Conservation (phyloP, 495 filamentous ascomycete species). For the Aspergillus haitiensis region DNA sequence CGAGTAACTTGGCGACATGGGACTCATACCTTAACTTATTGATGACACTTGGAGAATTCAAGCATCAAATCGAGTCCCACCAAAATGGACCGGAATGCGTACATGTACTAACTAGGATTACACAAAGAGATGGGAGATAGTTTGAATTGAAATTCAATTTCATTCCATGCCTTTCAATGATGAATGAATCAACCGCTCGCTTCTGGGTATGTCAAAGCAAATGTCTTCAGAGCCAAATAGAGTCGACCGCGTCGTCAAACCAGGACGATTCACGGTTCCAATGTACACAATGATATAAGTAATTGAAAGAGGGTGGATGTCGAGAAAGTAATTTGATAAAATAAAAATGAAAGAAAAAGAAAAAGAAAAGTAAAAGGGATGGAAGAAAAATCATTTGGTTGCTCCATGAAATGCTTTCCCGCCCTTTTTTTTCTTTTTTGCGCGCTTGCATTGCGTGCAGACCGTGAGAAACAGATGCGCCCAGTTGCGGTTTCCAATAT, state of each 20-base stretch:
- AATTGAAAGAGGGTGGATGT: slow-evolving; percentile 11
- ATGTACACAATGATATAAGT: slow-evolving; percentile 23
- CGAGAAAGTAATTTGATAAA: slow-evolving; percentile 2
- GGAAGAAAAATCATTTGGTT: slow-evolving; percentile 22
- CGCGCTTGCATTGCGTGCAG: slow-evolving; percentile 17
- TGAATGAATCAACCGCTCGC: slow-evolving; percentile 26
- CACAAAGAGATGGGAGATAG: background rate
- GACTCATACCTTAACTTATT: no score
- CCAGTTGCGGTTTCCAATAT: slow-evolving; percentile 24
- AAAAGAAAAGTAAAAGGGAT: slow-evolving; percentile 2
- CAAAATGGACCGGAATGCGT: background rate
- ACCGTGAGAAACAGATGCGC: slow-evolving; percentile 29
- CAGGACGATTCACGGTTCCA: slow-evolving; percentile 30
- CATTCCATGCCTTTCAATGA: slow-evolving; percentile 12
- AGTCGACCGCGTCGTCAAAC: slow-evolving; percentile 27
- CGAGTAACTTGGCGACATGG: no score
- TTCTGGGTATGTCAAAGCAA: slow-evolving; percentile 30
- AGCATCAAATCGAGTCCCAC: background rate
- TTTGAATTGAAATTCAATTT: slow-evolving; percentile 16
- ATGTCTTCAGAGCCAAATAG: slow-evolving; percentile 31
- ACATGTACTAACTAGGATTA: background rate
- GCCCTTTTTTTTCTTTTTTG: slow-evolving; percentile 21
- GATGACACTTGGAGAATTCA: background rate
- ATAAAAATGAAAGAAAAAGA: slow-evolving; percentile 2
- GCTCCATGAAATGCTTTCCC: slow-evolving; percentile 30